Conservation (phyloP, 2,329 filamentous ascomycete species). For the Cordyceps farinosa region DNA sequence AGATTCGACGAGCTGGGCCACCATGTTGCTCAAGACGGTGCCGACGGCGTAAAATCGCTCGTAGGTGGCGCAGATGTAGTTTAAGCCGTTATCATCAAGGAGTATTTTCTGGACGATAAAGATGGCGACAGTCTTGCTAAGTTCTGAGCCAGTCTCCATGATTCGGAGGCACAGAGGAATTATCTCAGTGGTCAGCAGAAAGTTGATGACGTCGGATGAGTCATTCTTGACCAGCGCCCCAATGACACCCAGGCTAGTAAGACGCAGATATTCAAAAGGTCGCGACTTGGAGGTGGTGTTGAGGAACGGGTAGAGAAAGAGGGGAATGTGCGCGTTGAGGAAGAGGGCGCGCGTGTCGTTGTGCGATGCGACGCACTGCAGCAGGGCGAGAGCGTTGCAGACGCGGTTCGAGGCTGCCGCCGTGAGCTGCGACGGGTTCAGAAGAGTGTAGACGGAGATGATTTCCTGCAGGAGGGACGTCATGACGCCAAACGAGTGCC, state of each 20-base stretch:
- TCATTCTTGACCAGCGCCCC: conserved; percentile 98
- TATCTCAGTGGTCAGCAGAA: conserved; percentile 95
- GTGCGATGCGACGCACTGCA: conserved; percentile 96
- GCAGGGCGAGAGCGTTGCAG: conserved; percentile 90
- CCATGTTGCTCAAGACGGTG: conserved; percentile 98
- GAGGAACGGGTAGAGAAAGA: conserved; percentile 96
- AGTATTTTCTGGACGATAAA: conserved; percentile 99
- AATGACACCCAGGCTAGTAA: conserved; percentile 94
- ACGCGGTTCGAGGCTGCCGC: conserved; percentile 96
- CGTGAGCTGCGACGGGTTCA: conserved; percentile 95
- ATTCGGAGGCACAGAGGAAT: conserved; percentile 96
- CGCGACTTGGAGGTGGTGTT: conserved; percentile 98
- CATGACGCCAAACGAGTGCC: conserved; percentile 99
- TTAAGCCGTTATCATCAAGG: conserved; percentile 91
- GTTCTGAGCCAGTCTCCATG: conserved; percentile 97
- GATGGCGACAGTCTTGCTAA: conserved; percentile 98
- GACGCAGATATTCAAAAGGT: conserved; percentile 93
- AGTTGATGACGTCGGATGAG: conserved; percentile 97
- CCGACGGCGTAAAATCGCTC: conserved; percentile 98
- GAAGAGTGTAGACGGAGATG: conserved; percentile 94
- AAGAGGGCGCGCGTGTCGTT: conserved; percentile 94
- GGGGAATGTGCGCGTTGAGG: conserved; percentile 90
- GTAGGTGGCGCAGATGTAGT: conserved; percentile 98
- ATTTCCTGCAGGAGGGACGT: conserved; percentile 96
- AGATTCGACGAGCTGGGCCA: conserved; percentile 93